These are phyloP conservation scores for Trametes punicea DNA, from an alignment of 768 basidiomycete species.

Conservation along the genomic window DNA sequence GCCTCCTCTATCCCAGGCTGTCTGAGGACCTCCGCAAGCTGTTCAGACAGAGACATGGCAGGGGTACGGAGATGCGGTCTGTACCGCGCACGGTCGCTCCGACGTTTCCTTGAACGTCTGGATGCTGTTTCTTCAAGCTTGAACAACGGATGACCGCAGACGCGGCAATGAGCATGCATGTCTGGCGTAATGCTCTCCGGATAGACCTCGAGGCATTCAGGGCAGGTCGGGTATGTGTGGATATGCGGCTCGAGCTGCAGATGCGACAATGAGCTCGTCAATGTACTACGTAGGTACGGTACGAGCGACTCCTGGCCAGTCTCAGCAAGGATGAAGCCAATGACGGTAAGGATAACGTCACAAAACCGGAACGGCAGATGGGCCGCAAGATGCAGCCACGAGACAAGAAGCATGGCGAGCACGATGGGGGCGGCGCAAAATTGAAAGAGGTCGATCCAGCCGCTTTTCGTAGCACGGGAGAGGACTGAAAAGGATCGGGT, in stretches of 20 bases:
- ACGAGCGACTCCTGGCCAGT: background rate
- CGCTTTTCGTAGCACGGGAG: background rate
- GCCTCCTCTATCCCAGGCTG: slow-evolving; percentile 28
- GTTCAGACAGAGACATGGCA: slow-evolving; percentile 14
- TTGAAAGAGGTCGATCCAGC: background rate
- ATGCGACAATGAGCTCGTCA: background rate
- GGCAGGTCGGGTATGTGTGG: background rate
- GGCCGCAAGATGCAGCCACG: slow-evolving; percentile 1
- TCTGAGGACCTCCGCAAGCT: slow-evolving; percentile 12
- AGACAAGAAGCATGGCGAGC: background rate
- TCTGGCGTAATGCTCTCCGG: background rate
- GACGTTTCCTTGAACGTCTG: background rate
- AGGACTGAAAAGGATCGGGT: background rate
- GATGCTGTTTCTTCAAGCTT: background rate
- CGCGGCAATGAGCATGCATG: background rate
- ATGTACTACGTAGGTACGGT: background rate
- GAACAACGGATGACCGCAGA: background rate
- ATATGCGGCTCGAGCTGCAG: background rate
- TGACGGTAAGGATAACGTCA: background rate
- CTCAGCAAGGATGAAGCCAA: background rate
- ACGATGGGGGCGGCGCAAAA: background rate
- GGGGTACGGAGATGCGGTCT: slow-evolving; percentile 9
- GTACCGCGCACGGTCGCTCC: background rate
- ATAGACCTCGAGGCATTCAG: background rate
- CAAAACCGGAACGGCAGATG: slow-evolving; percentile 3